phyloP scores from a whole-genome alignment of 2,329 filamentous ascomycete genomes.

The Aspergillus arachidicola region DNA sequence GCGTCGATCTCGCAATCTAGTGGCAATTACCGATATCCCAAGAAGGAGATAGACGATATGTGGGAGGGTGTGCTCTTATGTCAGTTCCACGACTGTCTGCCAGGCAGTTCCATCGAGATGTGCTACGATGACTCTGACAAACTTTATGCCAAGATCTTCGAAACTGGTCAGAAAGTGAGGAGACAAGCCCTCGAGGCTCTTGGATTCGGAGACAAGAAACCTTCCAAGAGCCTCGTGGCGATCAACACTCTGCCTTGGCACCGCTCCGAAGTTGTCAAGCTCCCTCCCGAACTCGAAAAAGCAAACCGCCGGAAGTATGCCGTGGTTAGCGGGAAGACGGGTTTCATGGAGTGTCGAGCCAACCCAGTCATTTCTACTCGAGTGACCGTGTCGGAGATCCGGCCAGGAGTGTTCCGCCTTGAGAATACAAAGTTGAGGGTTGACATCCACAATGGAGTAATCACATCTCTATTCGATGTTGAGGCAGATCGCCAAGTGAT shows the following conservation, averaged over 20 bases:
- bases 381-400: constrained; percentile 54
- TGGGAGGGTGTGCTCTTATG: constrained; percentile 92
- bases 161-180: constrained; percentile 72
- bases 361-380: constrained; percentile 23
- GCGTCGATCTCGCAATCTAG: constrained; percentile 70
- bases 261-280: constrained; percentile 71
- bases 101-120: constrained; percentile 95
- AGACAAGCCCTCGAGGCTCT: constrained; percentile 70
- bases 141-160: constrained; percentile 82
- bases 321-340: constrained; percentile 51
- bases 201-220: constrained; percentile 57
- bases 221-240: constrained; percentile 56
- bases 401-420: constrained; percentile 71
- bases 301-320: constrained; percentile 39
- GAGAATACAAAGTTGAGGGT: constrained; percentile 77
- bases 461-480: constrained; percentile 82
- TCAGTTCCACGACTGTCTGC: constrained; percentile 96
- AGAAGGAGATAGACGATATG: constrained; percentile 90
- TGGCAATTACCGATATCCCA: constrained; percentile 80
- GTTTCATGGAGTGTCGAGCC: constrained; percentile 41
- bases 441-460: constrained; percentile 71
- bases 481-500: constrained; percentile 75
- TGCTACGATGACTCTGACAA: constrained; percentile 95
- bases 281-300: constrained; percentile 49
- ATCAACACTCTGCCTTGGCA: constrained; percentile 89